Percentiles rank a stretch among this genome's conserved stretches.
Evolutionary conservation across 495 filamentous ascomycete genomes (phyloP).

Genomic region (Pyronema domesticum): DNA sequence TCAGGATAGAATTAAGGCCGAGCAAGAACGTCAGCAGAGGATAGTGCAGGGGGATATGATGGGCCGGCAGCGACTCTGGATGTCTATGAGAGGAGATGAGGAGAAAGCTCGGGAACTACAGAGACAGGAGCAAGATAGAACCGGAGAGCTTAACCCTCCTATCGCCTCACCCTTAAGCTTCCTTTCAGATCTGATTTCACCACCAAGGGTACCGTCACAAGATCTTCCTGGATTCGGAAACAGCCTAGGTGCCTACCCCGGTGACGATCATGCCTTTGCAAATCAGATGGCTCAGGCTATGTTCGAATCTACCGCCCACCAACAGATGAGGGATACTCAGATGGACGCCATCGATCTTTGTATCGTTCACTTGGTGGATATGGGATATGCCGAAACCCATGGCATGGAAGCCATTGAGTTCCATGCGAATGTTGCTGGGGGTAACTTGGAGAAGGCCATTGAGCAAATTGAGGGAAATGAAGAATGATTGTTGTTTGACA

Average conservation of each 20-base stretch:
- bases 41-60: too few species aligned
- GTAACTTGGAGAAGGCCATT: not conserved
- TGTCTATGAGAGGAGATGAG: not conserved
- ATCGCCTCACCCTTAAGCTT: not conserved
- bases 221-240: not conserved
- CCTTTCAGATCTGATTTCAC: not conserved
- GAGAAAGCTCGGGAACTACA: not conserved
- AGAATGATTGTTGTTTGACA: not conserved
- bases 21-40: not conserved
- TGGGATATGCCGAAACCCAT: constrained; percentile 32
- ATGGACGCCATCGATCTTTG: constrained; percentile 30
- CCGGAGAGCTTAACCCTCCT: not conserved
- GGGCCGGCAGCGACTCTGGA: not conserved
- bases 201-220: not conserved
- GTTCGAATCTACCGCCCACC: not conserved
- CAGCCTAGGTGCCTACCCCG: not conserved
- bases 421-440: constrained; percentile 18
- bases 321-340: not conserved
- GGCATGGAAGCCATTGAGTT: constrained; percentile 25
- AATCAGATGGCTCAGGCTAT: not conserved
- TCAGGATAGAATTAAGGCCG: not conserved
- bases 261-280: not conserved
- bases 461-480: not conserved
- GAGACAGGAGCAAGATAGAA: not conserved
- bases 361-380: constrained; percentile 29